Percentiles rank a stretch among this genome's conserved stretches.
Evolutionary conservation across 306 rosid species (phyloP).

Genomic region (Quercus glauca): DNA sequence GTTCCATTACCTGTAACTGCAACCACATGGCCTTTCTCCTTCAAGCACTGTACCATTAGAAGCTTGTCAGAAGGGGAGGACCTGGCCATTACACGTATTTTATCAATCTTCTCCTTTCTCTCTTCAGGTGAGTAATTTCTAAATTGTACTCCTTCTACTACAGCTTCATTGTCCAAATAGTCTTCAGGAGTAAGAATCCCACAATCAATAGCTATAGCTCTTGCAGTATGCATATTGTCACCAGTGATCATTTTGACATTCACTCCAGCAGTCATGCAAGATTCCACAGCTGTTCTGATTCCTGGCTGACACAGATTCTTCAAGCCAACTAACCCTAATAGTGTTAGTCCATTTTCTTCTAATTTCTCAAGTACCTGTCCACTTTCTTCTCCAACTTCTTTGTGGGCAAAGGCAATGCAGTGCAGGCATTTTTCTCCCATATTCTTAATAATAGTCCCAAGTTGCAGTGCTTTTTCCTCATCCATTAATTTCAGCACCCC

Average conservation of each 20-base stretch:
- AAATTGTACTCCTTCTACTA: conserved; percentile 14
- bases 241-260: conserved; percentile 23
- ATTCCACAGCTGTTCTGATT: conserved; percentile 20
- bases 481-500: conserved; percentile 16
- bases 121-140: conserved; percentile 25
- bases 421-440: conserved; percentile 27
- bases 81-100: conserved; percentile 24
- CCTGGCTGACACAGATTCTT: conserved; percentile 3
- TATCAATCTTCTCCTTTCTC: conserved; percentile 13
- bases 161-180: not conserved
- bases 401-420: conserved; percentile 28
- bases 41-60: conserved; percentile 25
- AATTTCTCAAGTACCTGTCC: not conserved
- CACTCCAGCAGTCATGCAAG: conserved; percentile 24
- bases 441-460: not conserved
- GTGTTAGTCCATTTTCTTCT: conserved; percentile 9
- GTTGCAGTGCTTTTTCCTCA: not conserved
- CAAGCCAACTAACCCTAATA: conserved; percentile 21
- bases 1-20: conserved; percentile 31
- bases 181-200: conserved; percentile 9
- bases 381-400: not conserved
- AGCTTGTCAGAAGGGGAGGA: conserved; percentile 29
- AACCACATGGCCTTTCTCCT: conserved; percentile 24
- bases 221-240: conserved; percentile 20
- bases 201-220: conserved; percentile 17